phyloP scores from a whole-genome alignment of 2,329 filamentous ascomycete genomes.

The Aphanocladium album region DNA sequence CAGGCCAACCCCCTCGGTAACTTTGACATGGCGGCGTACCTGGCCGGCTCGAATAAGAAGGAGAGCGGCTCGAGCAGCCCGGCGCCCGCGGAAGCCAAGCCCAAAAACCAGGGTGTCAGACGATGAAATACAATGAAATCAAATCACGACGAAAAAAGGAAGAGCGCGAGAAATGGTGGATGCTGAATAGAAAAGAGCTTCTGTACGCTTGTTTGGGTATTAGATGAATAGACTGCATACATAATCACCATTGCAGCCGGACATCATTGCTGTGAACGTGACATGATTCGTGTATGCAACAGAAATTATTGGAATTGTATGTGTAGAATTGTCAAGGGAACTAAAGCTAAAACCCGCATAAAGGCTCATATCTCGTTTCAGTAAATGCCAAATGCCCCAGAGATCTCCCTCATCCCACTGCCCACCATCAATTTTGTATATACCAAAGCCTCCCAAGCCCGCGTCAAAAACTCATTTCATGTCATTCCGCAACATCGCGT shows the following conservation, averaged over 20 bases:
- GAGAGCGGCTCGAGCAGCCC: slow-evolving; percentile 19
- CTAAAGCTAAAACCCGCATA: not conserved
- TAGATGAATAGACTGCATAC: not conserved
- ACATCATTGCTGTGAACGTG: too few species aligned
- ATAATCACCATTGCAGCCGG: not conserved
- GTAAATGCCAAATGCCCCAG: not conserved
- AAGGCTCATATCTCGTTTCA: not conserved
- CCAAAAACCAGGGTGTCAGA: slow-evolving; percentile 39
- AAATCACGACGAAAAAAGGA: too few species aligned
- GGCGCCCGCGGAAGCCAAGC: slow-evolving; percentile 19
- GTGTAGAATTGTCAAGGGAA: not conserved
- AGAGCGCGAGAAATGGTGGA: too few species aligned
- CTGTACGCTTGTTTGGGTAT: not conserved
- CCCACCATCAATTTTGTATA: not conserved
- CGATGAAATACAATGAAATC: slow-evolving; percentile 21
- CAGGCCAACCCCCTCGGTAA: slow-evolving; percentile 42
- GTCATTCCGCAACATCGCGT: not conserved
- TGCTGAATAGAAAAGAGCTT: not conserved
- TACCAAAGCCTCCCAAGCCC: not conserved
- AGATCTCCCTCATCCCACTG: not conserved
- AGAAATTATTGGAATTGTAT: too few species aligned
- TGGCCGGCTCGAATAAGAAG: slow-evolving; percentile 51
- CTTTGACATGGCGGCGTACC: slow-evolving; percentile 60
- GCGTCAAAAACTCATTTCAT: not conserved
- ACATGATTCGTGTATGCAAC: too few species aligned